Evolutionary conservation across 306 rosid genomes (phyloP).

Genomic region (Chamaecrista fasciculata): DNA sequence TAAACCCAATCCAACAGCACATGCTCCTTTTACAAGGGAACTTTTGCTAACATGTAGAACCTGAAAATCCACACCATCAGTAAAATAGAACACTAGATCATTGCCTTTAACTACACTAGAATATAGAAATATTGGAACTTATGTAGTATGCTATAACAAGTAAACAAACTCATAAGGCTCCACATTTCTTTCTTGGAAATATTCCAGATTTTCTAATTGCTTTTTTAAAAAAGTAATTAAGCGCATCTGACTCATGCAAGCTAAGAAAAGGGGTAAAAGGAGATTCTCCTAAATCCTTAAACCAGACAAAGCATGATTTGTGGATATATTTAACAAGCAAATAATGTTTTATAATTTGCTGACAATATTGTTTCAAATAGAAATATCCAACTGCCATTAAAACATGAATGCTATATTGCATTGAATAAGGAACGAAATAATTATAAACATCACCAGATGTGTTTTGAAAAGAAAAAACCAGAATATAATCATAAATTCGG

Average conservation of each 20-base stretch:
- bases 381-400: too few relatives aligned
- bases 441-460: not conserved
- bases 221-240: too few relatives aligned
- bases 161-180: slow-evolving; percentile 6
- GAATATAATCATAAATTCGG: not conserved
- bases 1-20: slow-evolving; percentile 95
- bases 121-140: slow-evolving; percentile 16
- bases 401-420: too few relatives aligned
- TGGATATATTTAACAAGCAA: too few relatives aligned
- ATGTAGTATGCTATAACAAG: not conserved
- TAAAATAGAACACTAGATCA: slow-evolving; percentile 20
- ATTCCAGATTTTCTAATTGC: not conserved
- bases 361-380: too few relatives aligned
- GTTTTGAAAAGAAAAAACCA: not conserved
- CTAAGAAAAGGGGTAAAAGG: too few relatives aligned
- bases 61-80: slow-evolving; percentile 45
- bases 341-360: too few relatives aligned
- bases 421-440: too few relatives aligned
- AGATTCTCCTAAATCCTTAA: too few relatives aligned
- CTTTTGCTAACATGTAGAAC: slow-evolving; percentile 70
- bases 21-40: slow-evolving; percentile 88
- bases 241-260: too few relatives aligned
- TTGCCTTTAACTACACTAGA: slow-evolving; percentile 14
- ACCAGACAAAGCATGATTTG: too few relatives aligned
- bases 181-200: slow-evolving; percentile 13